These are phyloP conservation scores for Polygonum aviculare DNA, from an alignment of 148 eudicot genomes.

Conservation along the genomic window DNA sequence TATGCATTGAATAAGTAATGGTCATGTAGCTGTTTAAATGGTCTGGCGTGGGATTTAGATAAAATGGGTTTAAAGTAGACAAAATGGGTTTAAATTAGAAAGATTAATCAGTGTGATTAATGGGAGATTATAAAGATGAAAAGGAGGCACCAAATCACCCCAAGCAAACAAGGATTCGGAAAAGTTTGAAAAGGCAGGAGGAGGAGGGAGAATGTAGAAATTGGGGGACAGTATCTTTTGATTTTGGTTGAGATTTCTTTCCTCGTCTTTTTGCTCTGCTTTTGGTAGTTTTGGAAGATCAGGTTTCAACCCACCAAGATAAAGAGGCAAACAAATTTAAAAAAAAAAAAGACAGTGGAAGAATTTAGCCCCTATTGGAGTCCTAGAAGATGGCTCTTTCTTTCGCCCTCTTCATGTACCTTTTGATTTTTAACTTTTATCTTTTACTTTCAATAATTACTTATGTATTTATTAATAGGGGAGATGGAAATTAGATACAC, in stretches of 20 bases:
- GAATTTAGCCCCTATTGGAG: not conserved
- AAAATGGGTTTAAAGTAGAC: not conserved
- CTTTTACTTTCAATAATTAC: not conserved
- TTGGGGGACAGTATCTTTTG: slow-evolving; percentile 7
- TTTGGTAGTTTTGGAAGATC: not conserved
- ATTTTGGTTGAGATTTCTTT: slow-evolving; percentile 2
- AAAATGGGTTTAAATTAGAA: not conserved
- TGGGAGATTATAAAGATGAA: not conserved
- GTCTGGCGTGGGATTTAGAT: not conserved
- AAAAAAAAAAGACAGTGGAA: not conserved
- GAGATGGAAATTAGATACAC: not conserved
- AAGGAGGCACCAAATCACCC: not conserved
- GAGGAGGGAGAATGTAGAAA: not conserved
- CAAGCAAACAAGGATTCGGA: not conserved
- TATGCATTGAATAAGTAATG: not conserved
- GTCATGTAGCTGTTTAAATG: not conserved
- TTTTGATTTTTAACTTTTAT: not conserved
- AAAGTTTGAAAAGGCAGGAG: not conserved
- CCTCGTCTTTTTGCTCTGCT: slow-evolving; percentile 1
- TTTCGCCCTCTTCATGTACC: not conserved
- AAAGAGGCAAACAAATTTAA: not conserved
- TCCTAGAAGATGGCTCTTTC: not conserved
- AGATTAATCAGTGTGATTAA: not conserved
- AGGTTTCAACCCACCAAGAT: not conserved
- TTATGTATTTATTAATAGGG: not conserved